These are phyloP conservation scores for Tephrocybe sp. DNA, from an alignment of 768 basidiomycete species.

Conservation along the genomic window DNA sequence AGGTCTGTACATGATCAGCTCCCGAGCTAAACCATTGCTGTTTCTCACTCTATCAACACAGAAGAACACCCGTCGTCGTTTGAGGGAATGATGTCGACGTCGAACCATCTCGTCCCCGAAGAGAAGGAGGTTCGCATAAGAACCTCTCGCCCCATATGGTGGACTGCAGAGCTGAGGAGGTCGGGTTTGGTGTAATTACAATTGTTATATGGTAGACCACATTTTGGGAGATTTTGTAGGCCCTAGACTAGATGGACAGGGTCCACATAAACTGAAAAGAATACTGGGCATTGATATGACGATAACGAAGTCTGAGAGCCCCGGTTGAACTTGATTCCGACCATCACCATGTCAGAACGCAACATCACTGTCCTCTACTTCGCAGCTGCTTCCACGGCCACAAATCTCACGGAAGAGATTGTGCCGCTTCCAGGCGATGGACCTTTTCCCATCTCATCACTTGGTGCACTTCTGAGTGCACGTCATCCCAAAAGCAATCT, in stretches of 20 bases:
- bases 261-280: too few relatives aligned
- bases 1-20: slow-evolving; percentile 43
- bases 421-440: slow-evolving; percentile 44
- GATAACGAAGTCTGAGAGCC: background rate
- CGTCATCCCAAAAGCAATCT: slow-evolving; percentile 54
- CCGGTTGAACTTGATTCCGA: background rate
- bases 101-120: slow-evolving; percentile 82
- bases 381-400: slow-evolving; percentile 68
- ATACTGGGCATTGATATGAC: too few relatives aligned
- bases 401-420: slow-evolving; percentile 54
- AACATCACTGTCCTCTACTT: slow-evolving; percentile 54
- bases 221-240: too few relatives aligned
- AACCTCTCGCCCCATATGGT: slow-evolving; percentile 86
- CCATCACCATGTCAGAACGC: slow-evolving; percentile 25
- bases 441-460: slow-evolving; percentile 50
- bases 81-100: slow-evolving; percentile 85
- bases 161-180: slow-evolving; percentile 74
- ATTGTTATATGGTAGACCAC: background rate
- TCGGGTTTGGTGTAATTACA: slow-evolving; percentile 17
- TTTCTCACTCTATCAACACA: slow-evolving; percentile 23
- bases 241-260: too few relatives aligned
- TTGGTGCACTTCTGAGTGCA: slow-evolving; percentile 50
- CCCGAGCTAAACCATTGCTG: background rate
- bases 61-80: slow-evolving; percentile 73
- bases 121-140: slow-evolving; percentile 66